Evolutionary conservation across 2,329 filamentous ascomycete genomes (phyloP), one percentile per base, ranked within the genome.

Genomic region (Stachybotrys chartarum): DNA sequence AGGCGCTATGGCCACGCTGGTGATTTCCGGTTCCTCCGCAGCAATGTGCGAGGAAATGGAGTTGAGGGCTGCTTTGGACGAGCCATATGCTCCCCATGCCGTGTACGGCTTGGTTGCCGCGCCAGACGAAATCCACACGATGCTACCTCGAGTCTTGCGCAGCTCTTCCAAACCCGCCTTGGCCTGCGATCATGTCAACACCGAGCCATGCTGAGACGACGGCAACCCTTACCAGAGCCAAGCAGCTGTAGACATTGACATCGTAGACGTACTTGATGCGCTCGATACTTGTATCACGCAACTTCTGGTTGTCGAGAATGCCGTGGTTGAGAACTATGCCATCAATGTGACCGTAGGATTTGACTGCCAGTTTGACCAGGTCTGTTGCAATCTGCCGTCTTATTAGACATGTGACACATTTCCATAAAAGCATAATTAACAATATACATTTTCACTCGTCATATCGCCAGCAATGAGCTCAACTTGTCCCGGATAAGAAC

Each of bases 301-400:
- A 75, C 52, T 82, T 83, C 47, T 95, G 85, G 1, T 91, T 88
- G n/a, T 84, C 81, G 49, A 99, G 73, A 1, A 85, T 78, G 18
- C 91, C 92, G 68, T 99, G 94, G 70, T 97, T 97, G 58, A 97
- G 75, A 12, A 99, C 83, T 49, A 99, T 69, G 1, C 86, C 88
- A 67, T 99, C 91, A 5, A 99, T 72, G 51, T 76, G 78, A 10
- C 86, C 87, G 69, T 90, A 97, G 0, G 81, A 74, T 31, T 80
- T 73, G 11, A 88, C 66, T 0, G 91, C 87, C 1, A 85, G 72
- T 4, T 86, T 76, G 5, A 90, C 82, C 5, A 88, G 81, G 65
- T 81, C 81, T 1, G 78, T 70, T 5, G 83, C 81, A 31, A 87
- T 70, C 80, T 82, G 55, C 16, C 11, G 24, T 7, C 52, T 18